Evolutionary conservation across 2,329 filamentous ascomycete species (phyloP).

Genomic region (Talaromyces amestolkiae): DNA sequence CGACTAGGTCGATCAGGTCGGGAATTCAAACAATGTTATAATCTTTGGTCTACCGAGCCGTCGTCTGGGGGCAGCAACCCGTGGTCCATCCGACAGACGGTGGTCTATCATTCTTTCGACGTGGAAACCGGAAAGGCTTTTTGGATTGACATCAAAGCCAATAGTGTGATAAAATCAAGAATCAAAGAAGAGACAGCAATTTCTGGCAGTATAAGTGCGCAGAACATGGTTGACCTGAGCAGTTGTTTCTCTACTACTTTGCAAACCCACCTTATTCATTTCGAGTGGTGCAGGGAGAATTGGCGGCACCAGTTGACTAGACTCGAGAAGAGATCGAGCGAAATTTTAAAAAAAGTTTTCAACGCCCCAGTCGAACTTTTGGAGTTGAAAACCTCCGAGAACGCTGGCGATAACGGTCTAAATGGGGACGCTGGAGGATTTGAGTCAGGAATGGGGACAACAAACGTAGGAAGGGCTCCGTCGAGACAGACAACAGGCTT

Average conservation of each 20-base stretch:
- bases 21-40: neutral
- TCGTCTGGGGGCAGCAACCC: neutral
- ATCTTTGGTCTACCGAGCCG: neutral
- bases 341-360: neutral
- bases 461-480: neutral
- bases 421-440: neutral
- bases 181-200: neutral
- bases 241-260: neutral
- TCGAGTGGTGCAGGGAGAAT: conserved; percentile 14
- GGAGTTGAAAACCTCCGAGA: neutral
- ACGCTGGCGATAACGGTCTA: neutral
- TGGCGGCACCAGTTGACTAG: conserved; percentile 7
- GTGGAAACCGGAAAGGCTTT: conserved; percentile 7
- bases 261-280: conserved; percentile 7
- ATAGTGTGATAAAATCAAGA: conserved; percentile 3
- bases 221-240: neutral
- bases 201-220: neutral
- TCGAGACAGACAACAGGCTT: neutral
- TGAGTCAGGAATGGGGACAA: neutral
- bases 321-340: neutral
- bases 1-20: neutral
- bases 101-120: conserved; percentile 14
- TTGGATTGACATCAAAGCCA: conserved; percentile 12
- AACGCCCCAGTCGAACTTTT: neutral
- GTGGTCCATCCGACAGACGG: conserved; percentile 6